phyloP scores from a whole-genome alignment of 2,329 filamentous ascomycete species.

The Claviceps fusiformis region DNA sequence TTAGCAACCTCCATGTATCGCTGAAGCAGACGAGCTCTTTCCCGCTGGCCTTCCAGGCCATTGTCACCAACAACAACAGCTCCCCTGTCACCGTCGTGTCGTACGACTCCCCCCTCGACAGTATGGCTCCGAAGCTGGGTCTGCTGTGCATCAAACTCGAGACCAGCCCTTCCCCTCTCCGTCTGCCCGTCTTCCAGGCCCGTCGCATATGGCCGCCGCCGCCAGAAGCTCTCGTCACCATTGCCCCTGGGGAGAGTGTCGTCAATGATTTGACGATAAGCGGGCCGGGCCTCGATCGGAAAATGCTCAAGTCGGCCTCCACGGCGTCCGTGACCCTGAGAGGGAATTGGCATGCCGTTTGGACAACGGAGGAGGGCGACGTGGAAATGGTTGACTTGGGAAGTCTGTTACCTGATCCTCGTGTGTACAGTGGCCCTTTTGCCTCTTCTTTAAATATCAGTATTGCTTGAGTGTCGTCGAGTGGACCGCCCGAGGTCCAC shows the following conservation, averaged over 20 bases:
- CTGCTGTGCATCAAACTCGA: constrained; percentile 26
- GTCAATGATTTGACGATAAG: not conserved
- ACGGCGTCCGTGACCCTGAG: not conserved
- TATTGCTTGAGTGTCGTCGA: not conserved
- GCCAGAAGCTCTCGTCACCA: constrained; percentile 10
- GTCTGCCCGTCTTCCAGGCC: constrained; percentile 24
- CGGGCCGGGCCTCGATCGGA: not conserved
- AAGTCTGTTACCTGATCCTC: not conserved
- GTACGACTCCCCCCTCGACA: constrained; percentile 33
- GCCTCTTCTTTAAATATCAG: not conserved
- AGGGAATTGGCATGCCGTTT: not conserved
- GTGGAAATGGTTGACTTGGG: not conserved
- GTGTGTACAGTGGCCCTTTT: not conserved
- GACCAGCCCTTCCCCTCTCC: constrained; percentile 19
- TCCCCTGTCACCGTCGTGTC: constrained; percentile 26
- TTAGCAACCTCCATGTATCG: not conserved
- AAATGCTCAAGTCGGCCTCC: not conserved
- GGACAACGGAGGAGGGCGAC: not conserved
- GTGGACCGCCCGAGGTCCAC: not conserved
- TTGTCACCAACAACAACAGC: constrained; percentile 26
- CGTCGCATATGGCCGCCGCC: constrained; percentile 27
- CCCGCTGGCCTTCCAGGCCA: constrained; percentile 22
- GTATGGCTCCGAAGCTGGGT: constrained; percentile 26
- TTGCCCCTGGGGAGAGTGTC: constrained; percentile 11
- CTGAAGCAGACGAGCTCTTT: constrained; percentile 12